Evolutionary conservation across 2,329 filamentous ascomycete genomes (phyloP), one percentile per base, ranked within the genome.

Genomic region (Dothistroma septosporum): DNA sequence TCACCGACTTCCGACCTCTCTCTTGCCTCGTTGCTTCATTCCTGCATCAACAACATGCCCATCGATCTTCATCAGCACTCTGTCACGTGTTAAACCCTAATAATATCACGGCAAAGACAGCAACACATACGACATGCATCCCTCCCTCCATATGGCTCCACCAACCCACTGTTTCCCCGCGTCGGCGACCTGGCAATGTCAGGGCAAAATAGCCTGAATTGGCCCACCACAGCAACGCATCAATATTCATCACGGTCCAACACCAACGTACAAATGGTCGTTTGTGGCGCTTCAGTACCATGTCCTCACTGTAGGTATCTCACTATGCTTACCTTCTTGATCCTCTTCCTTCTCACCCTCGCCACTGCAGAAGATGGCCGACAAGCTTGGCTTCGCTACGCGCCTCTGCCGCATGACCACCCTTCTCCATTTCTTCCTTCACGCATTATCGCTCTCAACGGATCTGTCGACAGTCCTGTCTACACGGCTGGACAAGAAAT

Each of bases 371-470:
- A 89, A 67, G 81, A 83, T 68, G 87, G 87, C 11, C 74, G 85
- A 24, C 76, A 81, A 59, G 86, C 77, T 53, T 89, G 87, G 87
- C 73, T 89, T 58, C 81, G 87, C 53, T 89, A 89, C 70, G 85
- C 85, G 33, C 78, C 80, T 9, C 68, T 87, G 14, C 74, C 79
- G 5, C 63, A 74, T 56, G 72, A 41, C 31, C 37, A 75, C 78
- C 2, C 76, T 87, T 84, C 84, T 4, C 75, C 75, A 1, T 37
- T 75, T 78, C 3, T 76, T 87, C 85, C 85, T 4, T 76, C 74
- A 1, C 74, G 66, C 11, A 80, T 88, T 57, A 71, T 85, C 33
- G 75, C 79, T 2, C 76, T 88, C 63, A 87, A 87, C 68, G 76
- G 72, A 14, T 64, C 63, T 19, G 33, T 49, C 12, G 49, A 71